phyloP scores from a whole-genome alignment of 192 early-diverging fungal genomes.

The Obelidium mucronatum region DNA sequence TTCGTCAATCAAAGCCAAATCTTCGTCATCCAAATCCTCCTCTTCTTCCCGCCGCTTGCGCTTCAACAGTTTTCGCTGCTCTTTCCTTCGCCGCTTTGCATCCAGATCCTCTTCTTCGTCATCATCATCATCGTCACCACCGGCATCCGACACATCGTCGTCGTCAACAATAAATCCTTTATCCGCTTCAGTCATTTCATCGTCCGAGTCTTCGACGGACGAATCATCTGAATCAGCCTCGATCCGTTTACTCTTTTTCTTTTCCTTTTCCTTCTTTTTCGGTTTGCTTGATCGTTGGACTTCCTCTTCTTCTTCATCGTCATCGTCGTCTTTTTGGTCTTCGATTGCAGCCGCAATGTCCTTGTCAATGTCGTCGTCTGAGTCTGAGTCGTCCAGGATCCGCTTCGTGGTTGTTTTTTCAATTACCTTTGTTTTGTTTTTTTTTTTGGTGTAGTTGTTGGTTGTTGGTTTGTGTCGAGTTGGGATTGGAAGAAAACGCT shows the following conservation, averaged over 20 bases:
- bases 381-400: neutral
- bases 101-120: conserved; percentile 51
- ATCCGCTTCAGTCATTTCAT: conserved; percentile 60
- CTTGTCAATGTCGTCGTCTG: conserved; percentile 6
- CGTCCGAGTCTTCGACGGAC: conserved; percentile 41
- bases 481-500: too few relatives aligned
- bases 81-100: neutral
- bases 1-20: conserved; percentile 89
- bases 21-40: conserved; percentile 90
- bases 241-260: conserved; percentile 17
- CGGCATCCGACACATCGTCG: conserved; percentile 56
- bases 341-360: conserved; percentile 17
- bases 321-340: conserved; percentile 37
- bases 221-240: conserved; percentile 33
- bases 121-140: conserved; percentile 57
- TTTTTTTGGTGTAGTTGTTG: too few relatives aligned
- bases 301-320: conserved; percentile 12
- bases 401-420: too few relatives aligned
- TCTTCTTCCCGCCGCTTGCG: conserved; percentile 59
- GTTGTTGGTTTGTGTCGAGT: too few relatives aligned
- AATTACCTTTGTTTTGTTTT: too few relatives aligned
- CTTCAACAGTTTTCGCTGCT: conserved; percentile 59
- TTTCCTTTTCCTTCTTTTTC: neutral
- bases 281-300: too few relatives aligned
- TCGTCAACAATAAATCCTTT: conserved; percentile 62